Evolutionary conservation across 371 early-diverging fungal species (phyloP).

Genomic region (Chytridium lagenaria): DNA sequence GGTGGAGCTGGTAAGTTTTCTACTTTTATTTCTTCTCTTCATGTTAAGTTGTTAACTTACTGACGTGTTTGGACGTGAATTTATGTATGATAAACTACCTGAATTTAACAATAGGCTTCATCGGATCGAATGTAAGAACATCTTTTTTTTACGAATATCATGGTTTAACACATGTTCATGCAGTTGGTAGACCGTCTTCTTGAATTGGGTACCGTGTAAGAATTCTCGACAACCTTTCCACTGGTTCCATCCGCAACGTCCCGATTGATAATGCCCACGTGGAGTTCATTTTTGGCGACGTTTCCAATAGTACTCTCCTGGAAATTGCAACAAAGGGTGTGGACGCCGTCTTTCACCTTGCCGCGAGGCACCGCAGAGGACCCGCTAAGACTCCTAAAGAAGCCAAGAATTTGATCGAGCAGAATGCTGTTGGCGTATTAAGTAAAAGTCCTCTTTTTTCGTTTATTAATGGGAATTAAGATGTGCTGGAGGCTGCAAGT

Average conservation of each 20-base stretch:
- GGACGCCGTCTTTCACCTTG: slow-evolving; percentile 12
- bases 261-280: background rate
- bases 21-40: background rate
- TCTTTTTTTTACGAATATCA: background rate
- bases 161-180: background rate
- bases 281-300: slow-evolving; percentile 15
- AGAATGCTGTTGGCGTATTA: background rate
- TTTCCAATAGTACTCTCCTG: background rate
- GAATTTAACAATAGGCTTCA: too few relatives aligned
- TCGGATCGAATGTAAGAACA: slow-evolving; percentile 1
- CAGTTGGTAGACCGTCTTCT: slow-evolving; percentile 23
- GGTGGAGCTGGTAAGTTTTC: background rate
- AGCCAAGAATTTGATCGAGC: background rate
- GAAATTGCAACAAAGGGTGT: background rate
- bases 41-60: background rate
- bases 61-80: too few relatives aligned
- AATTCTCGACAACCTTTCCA: slow-evolving; percentile 19
- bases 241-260: slow-evolving; percentile 19
- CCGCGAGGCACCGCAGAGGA: background rate
- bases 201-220: slow-evolving; percentile 17
- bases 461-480: too few relatives aligned
- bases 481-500: background rate
- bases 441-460: background rate
- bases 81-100: too few relatives aligned
- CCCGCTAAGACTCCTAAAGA: background rate